Evolutionary conservation across 2,329 filamentous ascomycete species (phyloP), one percentile per base, ranked within the genome.

Genomic region (Ceratocystis papillata): DNA sequence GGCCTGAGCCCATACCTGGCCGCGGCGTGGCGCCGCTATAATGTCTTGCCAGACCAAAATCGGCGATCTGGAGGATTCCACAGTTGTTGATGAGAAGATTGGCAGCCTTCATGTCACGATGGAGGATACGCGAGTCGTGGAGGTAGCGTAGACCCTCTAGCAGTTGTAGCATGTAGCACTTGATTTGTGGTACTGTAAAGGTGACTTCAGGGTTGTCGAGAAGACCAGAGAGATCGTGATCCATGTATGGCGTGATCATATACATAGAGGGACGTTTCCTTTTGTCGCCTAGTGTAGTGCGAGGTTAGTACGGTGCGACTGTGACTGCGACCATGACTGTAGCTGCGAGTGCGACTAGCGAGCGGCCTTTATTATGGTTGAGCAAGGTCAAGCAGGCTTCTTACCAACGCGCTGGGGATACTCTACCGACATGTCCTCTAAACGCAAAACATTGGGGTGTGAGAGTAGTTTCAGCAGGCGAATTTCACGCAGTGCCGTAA

Each of bases 171-270:
- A 99, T 87, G 76, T 99, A 99, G 78, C 94, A 99, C 76, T 99
- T 99, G 76, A 97, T 96, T 74, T 97, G 92, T 3, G 90, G 83
- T 72, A 92, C 87, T 62, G 88, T 89, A 72, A 99, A 93, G 50
- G 84, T 83, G 48, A 99, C 92, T 5, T 87, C 86, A 8, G 93
- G 93, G 72, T 99, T 99, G 75, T 97, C 94, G 72, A 99, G 85
- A 37, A 99, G 84, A 57, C 94, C 94, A 7, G 93, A 96, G n/a
- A 99, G 82, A 76, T 99, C 94, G 77, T 99, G 94, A 72, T 97
- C 92, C 91, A 97, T 96, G 76, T 99, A 99, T 5, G 93, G 94
- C 57, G 87, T 96, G 63, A 96, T 93, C 94, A 99, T 99, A 77
- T 97, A 97, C 80, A 99, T 91, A 71, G 92, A 92, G 2, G 87